phyloP scores from a whole-genome alignment of 2,329 filamentous ascomycete genomes.

The Paracamarosporium sp. region DNA sequence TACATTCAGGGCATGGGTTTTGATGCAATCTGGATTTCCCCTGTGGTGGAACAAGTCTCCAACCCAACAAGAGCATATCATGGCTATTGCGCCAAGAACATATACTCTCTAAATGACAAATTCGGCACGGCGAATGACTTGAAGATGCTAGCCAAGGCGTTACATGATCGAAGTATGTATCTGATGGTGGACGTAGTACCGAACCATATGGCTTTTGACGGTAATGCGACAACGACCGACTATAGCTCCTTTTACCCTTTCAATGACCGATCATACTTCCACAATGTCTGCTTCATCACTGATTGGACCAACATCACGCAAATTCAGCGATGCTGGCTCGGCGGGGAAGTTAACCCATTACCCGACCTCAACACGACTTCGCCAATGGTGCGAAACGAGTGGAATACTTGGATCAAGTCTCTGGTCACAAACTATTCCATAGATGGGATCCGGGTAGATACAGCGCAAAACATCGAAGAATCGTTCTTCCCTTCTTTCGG shows the following conservation, averaged over 20 bases:
- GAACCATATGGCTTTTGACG: conserved; percentile 62
- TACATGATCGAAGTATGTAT: conserved; percentile 65
- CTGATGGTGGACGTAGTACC: conserved; percentile 67
- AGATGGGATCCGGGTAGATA: conserved; percentile 49
- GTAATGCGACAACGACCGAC: conserved; percentile 55
- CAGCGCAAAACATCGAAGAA: conserved; percentile 45
- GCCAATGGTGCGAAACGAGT: conserved; percentile 11
- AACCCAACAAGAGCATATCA: conserved; percentile 50
- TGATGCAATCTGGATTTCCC: conserved; percentile 56
- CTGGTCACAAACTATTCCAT: conserved; percentile 45
- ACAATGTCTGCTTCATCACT: conserved; percentile 63
- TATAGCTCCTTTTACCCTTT: conserved; percentile 62
- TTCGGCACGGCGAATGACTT: conserved; percentile 68
- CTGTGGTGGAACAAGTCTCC: conserved; percentile 52
- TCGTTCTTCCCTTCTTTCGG: conserved; percentile 45
- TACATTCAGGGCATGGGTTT: conserved; percentile 57
- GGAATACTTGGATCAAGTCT: conserved; percentile 19
- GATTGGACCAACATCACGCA: conserved; percentile 61
- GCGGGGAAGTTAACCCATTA: conserved; percentile 49
- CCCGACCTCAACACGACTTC: conserved; percentile 56
- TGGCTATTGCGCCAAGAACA: conserved; percentile 60
- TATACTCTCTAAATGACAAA: conserved; percentile 62
- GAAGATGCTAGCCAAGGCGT: conserved; percentile 59
- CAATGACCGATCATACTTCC: conserved; percentile 65
- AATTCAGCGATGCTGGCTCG: conserved; percentile 58